A percentile compares a stretch with the other conserved stretches of the same genome.
Conservation (phyloP, 2,329 filamentous ascomycete genomes). For the Curvularia sp. region DNA sequence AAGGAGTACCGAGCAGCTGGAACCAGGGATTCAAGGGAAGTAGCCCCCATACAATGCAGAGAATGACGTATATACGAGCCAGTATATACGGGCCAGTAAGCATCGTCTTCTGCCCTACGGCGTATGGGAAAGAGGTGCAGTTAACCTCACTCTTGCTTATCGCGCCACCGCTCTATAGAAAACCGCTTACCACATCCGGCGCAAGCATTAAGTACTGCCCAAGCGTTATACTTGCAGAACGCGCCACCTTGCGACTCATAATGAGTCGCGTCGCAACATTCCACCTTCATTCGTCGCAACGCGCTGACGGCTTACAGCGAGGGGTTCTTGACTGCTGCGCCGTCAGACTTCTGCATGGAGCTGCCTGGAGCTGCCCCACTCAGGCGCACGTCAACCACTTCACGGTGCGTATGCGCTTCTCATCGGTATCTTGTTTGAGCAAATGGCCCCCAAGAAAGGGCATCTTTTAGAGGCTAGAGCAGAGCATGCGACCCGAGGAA, state of each 20-base stretch:
- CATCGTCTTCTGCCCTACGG: no score
- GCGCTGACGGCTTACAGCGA: constrained; percentile 8
- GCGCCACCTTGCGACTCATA: constrained; percentile 1
- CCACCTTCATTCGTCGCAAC: background rate
- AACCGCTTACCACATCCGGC: constrained; percentile 7
- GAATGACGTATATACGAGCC: background rate
- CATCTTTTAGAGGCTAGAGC: background rate
- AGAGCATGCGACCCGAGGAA: background rate
- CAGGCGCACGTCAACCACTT: background rate
- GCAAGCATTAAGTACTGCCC: background rate
- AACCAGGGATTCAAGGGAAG: no score
- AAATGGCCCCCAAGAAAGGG: constrained; percentile 4
- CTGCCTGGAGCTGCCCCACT: constrained; percentile 12
- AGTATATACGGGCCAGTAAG: background rate
- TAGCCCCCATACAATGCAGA: background rate
- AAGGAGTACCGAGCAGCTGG: background rate
- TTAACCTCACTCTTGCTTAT: background rate
- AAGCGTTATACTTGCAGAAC: constrained; percentile 5
- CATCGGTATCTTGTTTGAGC: constrained; percentile 8
- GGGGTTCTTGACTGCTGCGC: no score
- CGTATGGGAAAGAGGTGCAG: background rate
- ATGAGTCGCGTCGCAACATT: constrained; percentile 2
- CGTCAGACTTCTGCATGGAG: constrained; percentile 4
- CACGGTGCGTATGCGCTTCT: background rate
- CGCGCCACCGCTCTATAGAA: background rate